Evolutionary conservation across 2,329 filamentous ascomycete species (phyloP).

Genomic region (Ophiostoma sp.): DNA sequence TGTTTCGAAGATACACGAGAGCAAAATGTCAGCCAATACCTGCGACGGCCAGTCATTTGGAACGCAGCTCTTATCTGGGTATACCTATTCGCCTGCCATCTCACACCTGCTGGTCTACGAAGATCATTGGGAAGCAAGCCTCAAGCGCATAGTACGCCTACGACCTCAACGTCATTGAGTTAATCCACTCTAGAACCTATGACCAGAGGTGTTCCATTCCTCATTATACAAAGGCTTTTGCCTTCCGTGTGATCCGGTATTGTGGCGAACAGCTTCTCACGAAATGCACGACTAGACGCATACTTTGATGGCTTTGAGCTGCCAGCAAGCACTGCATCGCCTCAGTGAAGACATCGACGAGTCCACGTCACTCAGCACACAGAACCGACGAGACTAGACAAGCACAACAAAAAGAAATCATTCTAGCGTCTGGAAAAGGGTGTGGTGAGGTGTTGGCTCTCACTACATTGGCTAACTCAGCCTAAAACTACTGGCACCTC

Average conservation of each 20-base stretch:
- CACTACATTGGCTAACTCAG: neutral
- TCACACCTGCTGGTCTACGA: no score
- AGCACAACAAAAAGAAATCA: neutral
- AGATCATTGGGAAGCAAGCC: no score
- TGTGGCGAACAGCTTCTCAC: neutral
- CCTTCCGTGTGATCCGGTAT: no score
- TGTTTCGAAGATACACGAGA: neutral
- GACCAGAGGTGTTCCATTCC: no score
- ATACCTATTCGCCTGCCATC: no score
- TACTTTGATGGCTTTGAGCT: neutral
- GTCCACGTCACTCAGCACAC: slow-evolving; percentile 5
- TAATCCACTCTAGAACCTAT: no score
- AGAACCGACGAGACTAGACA: neutral
- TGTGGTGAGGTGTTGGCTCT: slow-evolving; percentile 23
- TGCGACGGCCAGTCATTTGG: no score
- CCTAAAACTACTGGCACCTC: neutral
- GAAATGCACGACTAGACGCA: neutral
- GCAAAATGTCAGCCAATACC: no score
- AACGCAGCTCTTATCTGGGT: no score
- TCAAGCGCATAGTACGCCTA: neutral
- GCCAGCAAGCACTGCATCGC: neutral
- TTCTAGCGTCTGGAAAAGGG: slow-evolving; percentile 8
- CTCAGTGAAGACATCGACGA: neutral
- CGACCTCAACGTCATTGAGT: no score
- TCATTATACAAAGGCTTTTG: no score